These are phyloP conservation scores for Colletotrichum lentis DNA, from an alignment of 2,329 filamentous ascomycete species.

Conservation along the genomic window DNA sequence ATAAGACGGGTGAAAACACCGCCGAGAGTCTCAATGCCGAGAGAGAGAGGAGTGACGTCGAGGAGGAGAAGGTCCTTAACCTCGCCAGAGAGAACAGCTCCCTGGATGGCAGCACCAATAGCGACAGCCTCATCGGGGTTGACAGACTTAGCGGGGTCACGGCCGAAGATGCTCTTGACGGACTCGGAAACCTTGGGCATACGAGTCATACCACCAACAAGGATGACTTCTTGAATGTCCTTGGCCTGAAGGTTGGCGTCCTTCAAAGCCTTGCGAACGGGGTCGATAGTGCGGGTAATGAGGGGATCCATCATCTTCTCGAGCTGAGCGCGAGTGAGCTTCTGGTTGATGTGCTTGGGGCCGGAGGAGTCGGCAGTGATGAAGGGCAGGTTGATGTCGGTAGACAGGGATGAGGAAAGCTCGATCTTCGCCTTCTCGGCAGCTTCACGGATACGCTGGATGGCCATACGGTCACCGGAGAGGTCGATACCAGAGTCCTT, in stretches of 20 bases:
- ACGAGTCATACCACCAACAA: conserved; percentile 98
- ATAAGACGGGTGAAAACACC: conserved; percentile 98
- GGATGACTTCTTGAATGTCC: conserved; percentile 97
- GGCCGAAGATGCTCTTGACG: conserved; percentile 95
- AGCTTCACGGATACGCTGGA: conserved; percentile 98
- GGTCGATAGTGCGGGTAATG: conserved; percentile 85
- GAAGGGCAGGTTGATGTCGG: conserved; percentile 98
- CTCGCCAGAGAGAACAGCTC: conserved; percentile 94
- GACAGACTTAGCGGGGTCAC: conserved; percentile 96
- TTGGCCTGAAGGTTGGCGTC: conserved; percentile 90
- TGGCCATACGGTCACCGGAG: conserved; percentile 93
- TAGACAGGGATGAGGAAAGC: conserved; percentile 92
- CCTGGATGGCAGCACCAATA: conserved; percentile 96
- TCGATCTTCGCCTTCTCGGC: conserved; percentile 99
- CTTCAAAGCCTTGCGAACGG: conserved; percentile 96
- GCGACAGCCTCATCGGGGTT: conserved; percentile 99
- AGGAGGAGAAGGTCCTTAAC: conserved; percentile 95
- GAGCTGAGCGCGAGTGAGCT: conserved; percentile 91
- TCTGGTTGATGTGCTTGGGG: conserved; percentile 97
- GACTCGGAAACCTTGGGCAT: conserved; percentile 98
- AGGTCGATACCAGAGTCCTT: conserved; percentile 92
- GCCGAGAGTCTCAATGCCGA: conserved; percentile 97
- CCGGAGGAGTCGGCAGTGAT: conserved; percentile 95
- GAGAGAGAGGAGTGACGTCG: conserved; percentile 93
- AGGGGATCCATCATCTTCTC: conserved; percentile 92